A percentile compares a stretch with the other conserved stretches of the same genome.
These are phyloP conservation scores for Raddia distichophylla DNA, from an alignment of 176 grass and related monocot species.

Conservation along the genomic window DNA sequence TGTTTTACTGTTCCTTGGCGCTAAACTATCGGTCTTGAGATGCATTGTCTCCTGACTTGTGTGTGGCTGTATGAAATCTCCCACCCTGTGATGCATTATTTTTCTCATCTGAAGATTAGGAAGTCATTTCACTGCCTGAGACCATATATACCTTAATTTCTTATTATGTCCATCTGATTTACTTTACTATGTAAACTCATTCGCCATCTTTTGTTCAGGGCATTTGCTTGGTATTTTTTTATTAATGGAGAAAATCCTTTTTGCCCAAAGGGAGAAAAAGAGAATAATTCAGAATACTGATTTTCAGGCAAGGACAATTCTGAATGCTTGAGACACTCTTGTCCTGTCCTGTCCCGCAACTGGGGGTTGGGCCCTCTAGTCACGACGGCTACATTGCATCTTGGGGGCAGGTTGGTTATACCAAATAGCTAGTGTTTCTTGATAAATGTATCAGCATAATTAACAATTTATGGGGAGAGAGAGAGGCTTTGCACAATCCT, in stretches of 20 bases:
- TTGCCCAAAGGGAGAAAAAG: conserved; percentile 5
- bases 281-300: conserved; percentile 13
- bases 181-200: not conserved
- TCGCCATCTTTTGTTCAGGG: not conserved
- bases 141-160: not conserved
- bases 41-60: conserved; percentile 17
- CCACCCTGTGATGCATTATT: not conserved
- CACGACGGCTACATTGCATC: conserved; percentile 9
- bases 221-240: not conserved
- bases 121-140: not conserved
- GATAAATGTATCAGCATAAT: not conserved
- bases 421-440: not conserved
- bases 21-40: conserved; percentile 26
- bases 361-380: conserved; percentile 20
- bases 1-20: conserved; percentile 31
- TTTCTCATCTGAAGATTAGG: conserved; percentile 14
- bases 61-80: conserved; percentile 23
- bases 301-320: conserved; percentile 36
- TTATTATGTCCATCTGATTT: not conserved
- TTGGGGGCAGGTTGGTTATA: not conserved
- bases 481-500: not conserved
- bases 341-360: conserved; percentile 37
- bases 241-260: conserved; percentile 6
- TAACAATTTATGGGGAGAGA: not conserved
- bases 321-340: conserved; percentile 29